Percentiles rank a stretch among this genome's conserved stretches.
These are phyloP conservation scores for Vanrija humicola DNA, from an alignment of 1,284 basidiomycete genomes.

Conservation along the genomic window DNA sequence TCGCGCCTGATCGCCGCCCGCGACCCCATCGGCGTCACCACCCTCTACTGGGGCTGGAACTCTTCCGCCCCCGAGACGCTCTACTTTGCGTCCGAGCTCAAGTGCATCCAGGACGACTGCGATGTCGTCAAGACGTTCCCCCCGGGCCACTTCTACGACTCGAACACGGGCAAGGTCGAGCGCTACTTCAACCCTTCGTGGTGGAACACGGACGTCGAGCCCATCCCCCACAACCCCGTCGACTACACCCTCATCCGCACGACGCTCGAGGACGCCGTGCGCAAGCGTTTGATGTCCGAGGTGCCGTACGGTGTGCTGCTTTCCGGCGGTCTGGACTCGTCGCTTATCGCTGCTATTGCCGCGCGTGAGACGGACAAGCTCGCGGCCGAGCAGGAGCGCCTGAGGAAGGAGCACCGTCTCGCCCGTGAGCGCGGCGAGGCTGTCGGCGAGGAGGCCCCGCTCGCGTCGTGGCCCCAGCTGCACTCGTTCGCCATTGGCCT, in stretches of 20 bases:
- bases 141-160: conserved; percentile 93
- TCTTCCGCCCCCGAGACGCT: conserved; percentile 77
- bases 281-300: conserved; percentile 94
- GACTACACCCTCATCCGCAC: conserved; percentile 73
- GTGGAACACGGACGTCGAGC: conserved; percentile 70
- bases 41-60: conserved; percentile 93
- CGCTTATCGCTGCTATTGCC: conserved; percentile 94
- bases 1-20: conserved; percentile 90
- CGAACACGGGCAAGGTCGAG: conserved; percentile 66
- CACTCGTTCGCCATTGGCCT: conserved; percentile 98
- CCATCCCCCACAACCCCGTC: conserved; percentile 59
- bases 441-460: conserved; percentile 54
- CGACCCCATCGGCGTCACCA: conserved; percentile 97
- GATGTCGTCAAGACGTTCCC: conserved; percentile 95
- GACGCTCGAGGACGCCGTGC: conserved; percentile 84
- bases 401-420: conserved; percentile 54
- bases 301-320: conserved; percentile 97
- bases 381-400: conserved; percentile 69
- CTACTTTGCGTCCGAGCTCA: conserved; percentile 96
- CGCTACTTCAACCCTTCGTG: conserved; percentile 83
- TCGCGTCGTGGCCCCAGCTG: conserved; percentile 90
- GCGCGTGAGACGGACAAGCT: conserved; percentile 93
- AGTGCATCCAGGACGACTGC: conserved; percentile 86
- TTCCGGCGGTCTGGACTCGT: conserved; percentile 92
- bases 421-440: conserved; percentile 35